Evolutionary conservation across 106 monocot genomes (phyloP).

Genomic region (Dactylorhiza incarnata): DNA sequence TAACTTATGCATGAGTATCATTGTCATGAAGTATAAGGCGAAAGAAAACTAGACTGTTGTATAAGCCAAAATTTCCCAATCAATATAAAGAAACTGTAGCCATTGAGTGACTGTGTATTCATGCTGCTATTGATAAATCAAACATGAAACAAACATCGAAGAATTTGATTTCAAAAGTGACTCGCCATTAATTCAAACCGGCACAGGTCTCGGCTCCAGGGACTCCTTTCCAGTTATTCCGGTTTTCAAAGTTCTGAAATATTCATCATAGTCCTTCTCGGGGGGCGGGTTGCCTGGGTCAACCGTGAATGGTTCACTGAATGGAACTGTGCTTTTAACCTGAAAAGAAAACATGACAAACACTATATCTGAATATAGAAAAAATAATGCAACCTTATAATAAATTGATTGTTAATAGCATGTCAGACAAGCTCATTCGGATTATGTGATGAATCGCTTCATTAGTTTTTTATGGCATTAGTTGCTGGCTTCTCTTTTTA

Average conservation of each 20-base stretch:
- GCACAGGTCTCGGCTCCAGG: slow-evolving; percentile 39
- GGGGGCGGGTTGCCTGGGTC: slow-evolving; percentile 81
- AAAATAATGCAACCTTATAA: neutral
- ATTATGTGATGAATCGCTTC: no score
- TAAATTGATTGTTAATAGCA: no score
- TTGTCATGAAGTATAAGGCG: no score
- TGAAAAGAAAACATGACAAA: slow-evolving; percentile 13
- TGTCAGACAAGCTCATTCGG: no score
- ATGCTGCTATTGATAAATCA: neutral
- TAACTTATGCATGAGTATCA: no score
- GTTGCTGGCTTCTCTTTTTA: no score
- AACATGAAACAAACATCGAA: neutral
- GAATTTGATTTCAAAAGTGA: neutral
- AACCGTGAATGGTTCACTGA: slow-evolving; percentile 67
- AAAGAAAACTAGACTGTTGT: no score
- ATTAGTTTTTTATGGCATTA: no score
- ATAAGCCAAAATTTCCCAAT: neutral
- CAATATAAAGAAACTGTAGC: neutral
- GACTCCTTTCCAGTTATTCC: slow-evolving; percentile 93
- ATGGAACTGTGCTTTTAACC: slow-evolving; percentile 88
- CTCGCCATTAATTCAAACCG: slow-evolving; percentile 17
- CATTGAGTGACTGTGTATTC: neutral
- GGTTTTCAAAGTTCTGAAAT: slow-evolving; percentile 58
- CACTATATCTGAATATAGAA: neutral
- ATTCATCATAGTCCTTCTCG: slow-evolving; percentile 66